A percentile compares a stretch with the other conserved stretches of the same genome.
phyloP scores from a whole-genome alignment of 2,329 filamentous ascomycete genomes.

The Diaporthe australafricana region DNA sequence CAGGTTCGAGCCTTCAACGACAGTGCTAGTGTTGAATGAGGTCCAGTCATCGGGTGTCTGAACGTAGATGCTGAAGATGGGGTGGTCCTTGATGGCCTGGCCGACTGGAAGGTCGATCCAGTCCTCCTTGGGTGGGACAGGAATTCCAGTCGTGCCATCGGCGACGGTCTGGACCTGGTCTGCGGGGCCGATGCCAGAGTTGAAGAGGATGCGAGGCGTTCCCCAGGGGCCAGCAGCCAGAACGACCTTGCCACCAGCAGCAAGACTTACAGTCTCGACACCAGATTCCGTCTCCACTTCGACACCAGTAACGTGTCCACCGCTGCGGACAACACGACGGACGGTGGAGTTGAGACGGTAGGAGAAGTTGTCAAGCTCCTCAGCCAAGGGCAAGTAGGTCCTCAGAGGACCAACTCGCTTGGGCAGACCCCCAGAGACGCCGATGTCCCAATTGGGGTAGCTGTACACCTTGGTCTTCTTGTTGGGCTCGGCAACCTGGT shows the following conservation, averaged over 20 bases:
- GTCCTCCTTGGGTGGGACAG: conserved; percentile 37
- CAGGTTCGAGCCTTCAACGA: conserved; percentile 3
- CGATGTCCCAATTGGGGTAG: conserved; percentile 15
- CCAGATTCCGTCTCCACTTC: conserved; percentile 11
- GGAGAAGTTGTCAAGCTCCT: conserved; percentile 39
- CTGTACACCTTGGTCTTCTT: conserved; percentile 33
- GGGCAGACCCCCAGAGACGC: conserved; percentile 25
- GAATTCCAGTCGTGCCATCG: conserved; percentile 15
- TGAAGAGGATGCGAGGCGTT: conserved; percentile 35
- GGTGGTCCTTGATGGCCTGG: conserved; percentile 36
- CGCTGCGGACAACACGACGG: conserved; percentile 37
- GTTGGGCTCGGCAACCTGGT: conserved; percentile 34
- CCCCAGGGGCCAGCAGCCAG: conserved; percentile 40
- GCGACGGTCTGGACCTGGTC: conserved; percentile 36
- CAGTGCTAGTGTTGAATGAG: conserved; percentile 12
- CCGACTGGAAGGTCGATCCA: conserved; percentile 42
- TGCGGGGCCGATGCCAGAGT: conserved; percentile 27
- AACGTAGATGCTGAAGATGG: conserved; percentile 40
- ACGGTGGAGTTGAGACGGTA: conserved; percentile 41
- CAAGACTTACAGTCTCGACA: conserved; percentile 24
- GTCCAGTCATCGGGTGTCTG: conserved; percentile 18
- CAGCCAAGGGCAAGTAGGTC: conserved; percentile 39
- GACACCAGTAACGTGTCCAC: conserved; percentile 27
- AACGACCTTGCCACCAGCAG: conserved; percentile 38
- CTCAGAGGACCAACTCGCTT: conserved; percentile 37